Percentiles rank a stretch among this genome's conserved stretches.
These are phyloP conservation scores for Aspergillus piperis DNA, from an alignment of 2,329 filamentous ascomycete genomes.

Conservation along the genomic window DNA sequence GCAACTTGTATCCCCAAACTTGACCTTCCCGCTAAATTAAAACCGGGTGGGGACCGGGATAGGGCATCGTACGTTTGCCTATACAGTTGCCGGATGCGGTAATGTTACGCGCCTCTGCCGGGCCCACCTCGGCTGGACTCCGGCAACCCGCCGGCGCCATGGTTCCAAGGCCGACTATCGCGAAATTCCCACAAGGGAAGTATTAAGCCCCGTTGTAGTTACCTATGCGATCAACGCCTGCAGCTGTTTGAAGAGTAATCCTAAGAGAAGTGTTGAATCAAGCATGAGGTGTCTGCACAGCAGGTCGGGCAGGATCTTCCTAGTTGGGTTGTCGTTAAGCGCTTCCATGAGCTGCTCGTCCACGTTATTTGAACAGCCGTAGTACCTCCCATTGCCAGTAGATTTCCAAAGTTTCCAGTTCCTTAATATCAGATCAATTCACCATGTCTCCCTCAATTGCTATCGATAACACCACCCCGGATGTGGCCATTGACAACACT, in stretches of 20 bases:
- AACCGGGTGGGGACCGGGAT: neutral
- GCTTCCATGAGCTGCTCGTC: conserved; percentile 3
- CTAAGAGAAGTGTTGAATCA: neutral
- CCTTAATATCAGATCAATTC: neutral
- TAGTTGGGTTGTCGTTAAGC: conserved; percentile 23
- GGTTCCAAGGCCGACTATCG: neutral
- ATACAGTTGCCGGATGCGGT: conserved; percentile 8
- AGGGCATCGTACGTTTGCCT: conserved; percentile 4
- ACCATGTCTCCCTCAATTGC: conserved; percentile 26
- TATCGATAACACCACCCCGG: neutral
- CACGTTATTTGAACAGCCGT: neutral
- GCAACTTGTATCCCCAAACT: neutral
- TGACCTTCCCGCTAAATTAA: neutral
- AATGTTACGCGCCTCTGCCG: conserved; percentile 7
- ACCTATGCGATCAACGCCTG: neutral
- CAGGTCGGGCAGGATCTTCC: neutral
- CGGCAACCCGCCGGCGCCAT: neutral
- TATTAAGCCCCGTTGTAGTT: neutral
- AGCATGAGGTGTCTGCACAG: neutral
- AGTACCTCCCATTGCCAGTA: neutral
- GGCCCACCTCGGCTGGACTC: conserved; percentile 6
- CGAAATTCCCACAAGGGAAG: neutral
- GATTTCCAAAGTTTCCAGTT: neutral
- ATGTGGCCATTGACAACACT: conserved; percentile 25
- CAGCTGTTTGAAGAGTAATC: neutral